phyloP scores from a whole-genome alignment of 1,284 basidiomycete species.

The Volvariella volvacea region DNA sequence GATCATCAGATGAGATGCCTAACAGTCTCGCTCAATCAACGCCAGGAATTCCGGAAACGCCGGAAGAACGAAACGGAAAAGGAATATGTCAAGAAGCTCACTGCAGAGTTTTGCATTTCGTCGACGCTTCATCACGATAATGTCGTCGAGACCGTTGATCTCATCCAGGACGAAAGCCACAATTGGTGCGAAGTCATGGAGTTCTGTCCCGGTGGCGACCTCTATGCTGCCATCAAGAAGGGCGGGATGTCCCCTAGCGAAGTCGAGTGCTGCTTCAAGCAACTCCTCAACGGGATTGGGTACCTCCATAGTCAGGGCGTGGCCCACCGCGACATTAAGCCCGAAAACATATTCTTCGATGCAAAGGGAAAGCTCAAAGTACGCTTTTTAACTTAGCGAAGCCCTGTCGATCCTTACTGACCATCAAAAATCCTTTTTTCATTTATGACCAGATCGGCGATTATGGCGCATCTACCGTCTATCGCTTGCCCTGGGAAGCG shows the following conservation, averaged over 20 bases:
- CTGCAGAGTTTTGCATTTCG: slow-evolving; percentile 98
- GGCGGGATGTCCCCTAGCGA: slow-evolving; percentile 91
- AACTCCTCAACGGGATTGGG: slow-evolving; percentile 83
- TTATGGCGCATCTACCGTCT: slow-evolving; percentile 97
- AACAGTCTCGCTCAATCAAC: not conserved
- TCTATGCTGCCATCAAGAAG: slow-evolving; percentile 97
- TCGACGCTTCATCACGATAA: slow-evolving; percentile 96
- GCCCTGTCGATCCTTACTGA: slow-evolving; percentile 1
- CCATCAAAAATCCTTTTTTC: slow-evolving; percentile 1
- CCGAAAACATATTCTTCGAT: slow-evolving; percentile 95
- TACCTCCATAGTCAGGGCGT: slow-evolving; percentile 96
- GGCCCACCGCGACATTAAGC: slow-evolving; percentile 97
- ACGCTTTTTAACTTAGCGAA: slow-evolving; percentile 17
- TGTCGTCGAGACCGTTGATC: slow-evolving; percentile 97
- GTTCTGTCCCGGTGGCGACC: slow-evolving; percentile 94
- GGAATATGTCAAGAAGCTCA: slow-evolving; percentile 99
- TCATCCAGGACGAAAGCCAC: slow-evolving; percentile 93
- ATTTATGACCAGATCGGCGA: slow-evolving; percentile 75
- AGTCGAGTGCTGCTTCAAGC: slow-evolving; percentile 98
- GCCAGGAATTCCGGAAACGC: slow-evolving; percentile 92
- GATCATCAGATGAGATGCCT: not conserved
- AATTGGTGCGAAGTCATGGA: slow-evolving; percentile 99
- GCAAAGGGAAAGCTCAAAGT: slow-evolving; percentile 92
- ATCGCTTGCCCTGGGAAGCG: slow-evolving; percentile 96
- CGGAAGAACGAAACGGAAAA: slow-evolving; percentile 98